Evolutionary conservation across 129 eudicot genomes (phyloP).

Genomic region (Dittrichia graveolens): DNA sequence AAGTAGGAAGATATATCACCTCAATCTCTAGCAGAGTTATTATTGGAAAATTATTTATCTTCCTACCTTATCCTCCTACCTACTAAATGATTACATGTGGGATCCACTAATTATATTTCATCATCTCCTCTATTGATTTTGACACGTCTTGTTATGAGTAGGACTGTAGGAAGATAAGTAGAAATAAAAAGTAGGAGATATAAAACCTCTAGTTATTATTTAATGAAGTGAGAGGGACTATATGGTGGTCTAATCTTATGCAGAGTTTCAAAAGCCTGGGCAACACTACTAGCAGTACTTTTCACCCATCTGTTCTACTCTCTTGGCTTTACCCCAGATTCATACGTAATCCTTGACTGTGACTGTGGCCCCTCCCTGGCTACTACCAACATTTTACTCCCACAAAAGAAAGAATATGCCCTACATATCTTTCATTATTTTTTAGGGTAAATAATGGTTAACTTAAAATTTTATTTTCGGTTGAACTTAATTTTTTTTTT

Average conservation of each 20-base stretch:
- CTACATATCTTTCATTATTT: background rate
- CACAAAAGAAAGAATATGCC: background rate
- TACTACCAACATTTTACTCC: constrained; percentile 12
- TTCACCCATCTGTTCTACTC: background rate
- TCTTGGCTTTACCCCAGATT: constrained; percentile 21
- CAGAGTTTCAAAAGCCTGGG: constrained; percentile 6
- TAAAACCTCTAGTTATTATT: too few relatives aligned
- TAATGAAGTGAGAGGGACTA: constrained; percentile 3
- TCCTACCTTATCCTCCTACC: too few relatives aligned
- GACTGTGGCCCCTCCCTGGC: constrained; percentile 8
- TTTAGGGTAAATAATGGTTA: too few relatives aligned
- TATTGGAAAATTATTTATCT: too few relatives aligned
- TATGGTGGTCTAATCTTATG: constrained; percentile 4
- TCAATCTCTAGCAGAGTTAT: too few relatives aligned
- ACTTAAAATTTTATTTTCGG: background rate
- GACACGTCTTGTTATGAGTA: too few relatives aligned
- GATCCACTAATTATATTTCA: too few relatives aligned
- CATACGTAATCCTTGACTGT: constrained; percentile 23
- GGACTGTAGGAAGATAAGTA: too few relatives aligned
- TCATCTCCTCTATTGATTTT: too few relatives aligned
- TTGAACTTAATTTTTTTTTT: background rate
- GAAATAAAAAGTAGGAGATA: too few relatives aligned
- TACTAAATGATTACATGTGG: too few relatives aligned
- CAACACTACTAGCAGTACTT: constrained; percentile 18
- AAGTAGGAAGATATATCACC: too few relatives aligned